Percentiles rank a stretch among this genome's conserved stretches.
Evolutionary conservation across 352 stramenopile species (phyloP).

Genomic region (Halophytophthora polymorphica): DNA sequence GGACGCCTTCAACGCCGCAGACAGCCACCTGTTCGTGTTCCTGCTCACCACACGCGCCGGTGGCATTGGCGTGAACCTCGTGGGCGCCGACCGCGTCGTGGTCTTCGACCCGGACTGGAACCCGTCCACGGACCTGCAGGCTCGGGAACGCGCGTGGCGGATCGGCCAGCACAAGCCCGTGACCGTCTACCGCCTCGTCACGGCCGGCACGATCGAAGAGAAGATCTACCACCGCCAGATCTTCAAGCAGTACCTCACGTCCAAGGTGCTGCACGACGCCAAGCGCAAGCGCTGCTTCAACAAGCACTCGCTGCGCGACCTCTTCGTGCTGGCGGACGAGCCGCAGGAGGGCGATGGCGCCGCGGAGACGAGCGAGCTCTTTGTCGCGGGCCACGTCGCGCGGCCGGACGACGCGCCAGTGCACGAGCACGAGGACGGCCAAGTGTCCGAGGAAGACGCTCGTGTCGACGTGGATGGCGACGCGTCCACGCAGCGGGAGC

Average conservation of each 20-base stretch:
- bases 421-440: conserved; percentile 30
- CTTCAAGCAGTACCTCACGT: conserved; percentile 99
- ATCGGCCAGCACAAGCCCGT: conserved; percentile 88
- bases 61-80: conserved; percentile 96
- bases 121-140: conserved; percentile 94
- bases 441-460: conserved; percentile 19
- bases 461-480: conserved; percentile 6
- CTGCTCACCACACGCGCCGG: conserved; percentile 88
- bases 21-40: conserved; percentile 78
- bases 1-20: conserved; percentile 94
- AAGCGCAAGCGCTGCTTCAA: conserved; percentile 97
- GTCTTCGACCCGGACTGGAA: conserved; percentile 99
- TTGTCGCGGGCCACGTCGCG: conserved; percentile 82
- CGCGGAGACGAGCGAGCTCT: conserved; percentile 92
- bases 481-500: not conserved
- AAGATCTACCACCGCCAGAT: conserved; percentile 99
- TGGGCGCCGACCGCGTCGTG: conserved; percentile 94
- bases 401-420: conserved; percentile 33
- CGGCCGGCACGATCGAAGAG: conserved; percentile 98
- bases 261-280: conserved; percentile 95
- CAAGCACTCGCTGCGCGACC: conserved; percentile 93
- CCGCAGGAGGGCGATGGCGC: conserved; percentile 51
- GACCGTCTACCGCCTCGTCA: conserved; percentile 93
- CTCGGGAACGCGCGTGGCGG: conserved; percentile 96
- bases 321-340: conserved; percentile 91